Percentiles rank a stretch among this genome's conserved stretches.
These are phyloP conservation scores for Nakataea oryzae DNA, from an alignment of 2,329 filamentous ascomycete genomes.

Conservation along the genomic window DNA sequence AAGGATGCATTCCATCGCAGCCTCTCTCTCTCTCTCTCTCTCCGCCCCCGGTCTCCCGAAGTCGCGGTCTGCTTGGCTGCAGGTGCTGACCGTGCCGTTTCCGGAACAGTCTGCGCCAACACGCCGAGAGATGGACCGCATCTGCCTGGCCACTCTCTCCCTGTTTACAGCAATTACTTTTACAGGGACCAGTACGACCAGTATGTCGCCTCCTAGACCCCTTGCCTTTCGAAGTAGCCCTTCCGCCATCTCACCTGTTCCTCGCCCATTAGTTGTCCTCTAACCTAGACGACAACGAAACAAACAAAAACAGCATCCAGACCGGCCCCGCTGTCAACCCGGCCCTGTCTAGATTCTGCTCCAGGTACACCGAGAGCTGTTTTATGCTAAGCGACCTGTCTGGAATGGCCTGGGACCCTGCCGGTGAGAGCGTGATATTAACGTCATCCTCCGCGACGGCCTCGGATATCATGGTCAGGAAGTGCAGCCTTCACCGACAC, in stretches of 20 bases:
- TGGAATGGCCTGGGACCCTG: background rate
- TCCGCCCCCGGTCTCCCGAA: too few relatives aligned
- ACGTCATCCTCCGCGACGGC: background rate
- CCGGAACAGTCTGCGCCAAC: background rate
- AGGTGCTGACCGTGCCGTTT: background rate
- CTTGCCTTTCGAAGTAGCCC: too few relatives aligned
- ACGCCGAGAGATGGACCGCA: background rate
- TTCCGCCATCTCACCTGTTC: too few relatives aligned
- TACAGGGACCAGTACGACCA: conserved; percentile 29
- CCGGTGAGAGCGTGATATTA: background rate
- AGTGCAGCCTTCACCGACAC: background rate
- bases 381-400: background rate
- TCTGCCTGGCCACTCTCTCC: background rate
- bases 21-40: too few relatives aligned
- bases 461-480: too few relatives aligned
- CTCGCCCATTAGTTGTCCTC: background rate
- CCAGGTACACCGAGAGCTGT: background rate
- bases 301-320: background rate
- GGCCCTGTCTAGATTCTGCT: background rate
- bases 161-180: conserved; percentile 21
- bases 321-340: background rate
- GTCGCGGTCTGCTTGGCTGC: too few relatives aligned
- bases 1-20: conserved; percentile 12
- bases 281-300: background rate
- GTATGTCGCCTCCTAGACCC: conserved; percentile 17